Percentiles rank a stretch among this genome's conserved stretches.
These are phyloP conservation scores for Aspergillus indologenus DNA, from an alignment of 495 filamentous ascomycete species.

Conservation along the genomic window DNA sequence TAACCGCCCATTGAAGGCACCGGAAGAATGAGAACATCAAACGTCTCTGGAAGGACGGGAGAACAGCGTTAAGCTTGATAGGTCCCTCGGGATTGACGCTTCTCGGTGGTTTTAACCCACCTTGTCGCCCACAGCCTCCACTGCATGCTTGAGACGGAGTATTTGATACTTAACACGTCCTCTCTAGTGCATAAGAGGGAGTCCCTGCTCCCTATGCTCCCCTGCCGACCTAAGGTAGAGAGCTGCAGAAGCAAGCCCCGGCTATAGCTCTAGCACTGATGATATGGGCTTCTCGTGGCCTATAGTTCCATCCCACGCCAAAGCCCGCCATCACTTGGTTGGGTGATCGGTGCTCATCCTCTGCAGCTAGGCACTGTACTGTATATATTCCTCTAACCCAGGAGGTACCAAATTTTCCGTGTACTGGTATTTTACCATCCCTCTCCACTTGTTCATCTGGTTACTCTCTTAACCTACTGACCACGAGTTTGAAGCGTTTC, in stretches of 20 bases:
- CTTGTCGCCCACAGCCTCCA: conserved; percentile 5
- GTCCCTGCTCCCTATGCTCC: not conserved
- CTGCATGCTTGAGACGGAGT: not conserved
- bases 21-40: conserved; percentile 6
- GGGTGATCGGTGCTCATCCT: conserved; percentile 7
- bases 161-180: not conserved
- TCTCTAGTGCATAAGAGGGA: not conserved
- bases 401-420: no score
- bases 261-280: conserved; percentile 12
- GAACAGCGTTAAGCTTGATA: conserved; percentile 12
- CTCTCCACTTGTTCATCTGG: not conserved
- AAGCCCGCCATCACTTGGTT: conserved; percentile 6
- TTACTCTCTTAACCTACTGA: not conserved
- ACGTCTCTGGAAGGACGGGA: conserved; percentile 11
- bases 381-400: not conserved
- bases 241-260: conserved; percentile 12
- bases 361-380: not conserved
- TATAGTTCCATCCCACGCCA: conserved; percentile 10
- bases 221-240: conserved; percentile 5
- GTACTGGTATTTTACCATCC: not conserved
- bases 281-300: conserved; percentile 15
- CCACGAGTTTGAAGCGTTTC: not conserved
- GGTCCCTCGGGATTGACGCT: conserved; percentile 10
- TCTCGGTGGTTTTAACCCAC: conserved; percentile 14
- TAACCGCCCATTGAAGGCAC: conserved; percentile 23